These are phyloP conservation scores for Colletotrichum agaves DNA, from an alignment of 2,329 filamentous ascomycete genomes.

Conservation along the genomic window DNA sequence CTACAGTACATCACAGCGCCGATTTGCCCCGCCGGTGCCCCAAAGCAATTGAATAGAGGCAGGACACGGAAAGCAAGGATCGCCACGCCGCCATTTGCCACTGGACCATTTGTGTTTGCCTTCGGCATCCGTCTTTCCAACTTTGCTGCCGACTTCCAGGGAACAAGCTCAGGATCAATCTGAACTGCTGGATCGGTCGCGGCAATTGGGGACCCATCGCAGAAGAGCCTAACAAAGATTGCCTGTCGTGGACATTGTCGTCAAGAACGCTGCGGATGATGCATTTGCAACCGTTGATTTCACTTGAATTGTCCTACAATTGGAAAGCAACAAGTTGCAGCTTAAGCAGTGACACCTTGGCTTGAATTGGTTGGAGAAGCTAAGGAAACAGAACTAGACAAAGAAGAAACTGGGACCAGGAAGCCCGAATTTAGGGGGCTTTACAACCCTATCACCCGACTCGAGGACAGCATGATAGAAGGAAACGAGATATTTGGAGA, in stretches of 20 bases:
- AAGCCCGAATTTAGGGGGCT: neutral
- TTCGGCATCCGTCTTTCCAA: neutral
- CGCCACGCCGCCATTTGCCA: conserved; percentile 30
- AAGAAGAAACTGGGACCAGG: conserved; percentile 3
- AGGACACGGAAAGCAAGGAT: neutral
- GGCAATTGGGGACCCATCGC: neutral
- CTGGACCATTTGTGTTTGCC: conserved; percentile 11
- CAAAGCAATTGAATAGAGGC: too few relatives aligned
- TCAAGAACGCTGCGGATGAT: too few relatives aligned
- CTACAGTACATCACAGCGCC: conserved; percentile 18
- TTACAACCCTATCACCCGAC: neutral
- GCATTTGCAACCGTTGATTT: too few relatives aligned
- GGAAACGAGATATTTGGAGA: conserved; percentile 8
- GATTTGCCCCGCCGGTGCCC: too few relatives aligned
- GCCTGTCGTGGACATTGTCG: too few relatives aligned
- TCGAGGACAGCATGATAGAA: neutral
- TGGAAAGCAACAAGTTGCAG: neutral
- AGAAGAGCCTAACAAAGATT: neutral
- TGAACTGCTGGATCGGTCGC: neutral
- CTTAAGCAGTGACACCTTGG: neutral
- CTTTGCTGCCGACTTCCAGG: conserved; percentile 12
- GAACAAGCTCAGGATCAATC: neutral
- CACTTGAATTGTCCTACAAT: too few relatives aligned
- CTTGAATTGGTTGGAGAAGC: neutral
- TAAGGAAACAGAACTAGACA: conserved; percentile 5